Conservation (phyloP, 768 basidiomycete species). For the Auricularia sp. region DNA sequence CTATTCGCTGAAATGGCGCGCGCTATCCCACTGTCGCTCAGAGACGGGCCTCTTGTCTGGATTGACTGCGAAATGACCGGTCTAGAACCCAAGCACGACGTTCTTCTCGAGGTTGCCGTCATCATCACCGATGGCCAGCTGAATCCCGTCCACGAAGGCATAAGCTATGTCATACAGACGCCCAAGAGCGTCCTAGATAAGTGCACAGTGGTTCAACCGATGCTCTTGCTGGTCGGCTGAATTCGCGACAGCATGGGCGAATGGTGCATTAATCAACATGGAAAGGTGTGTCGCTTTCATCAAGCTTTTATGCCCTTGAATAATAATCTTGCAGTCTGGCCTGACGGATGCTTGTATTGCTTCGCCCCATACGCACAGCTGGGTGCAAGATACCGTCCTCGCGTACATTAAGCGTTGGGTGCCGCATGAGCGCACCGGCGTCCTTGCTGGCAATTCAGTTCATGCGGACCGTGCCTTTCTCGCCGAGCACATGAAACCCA, state of each 20-base stretch:
- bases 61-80: slow-evolving; percentile 88
- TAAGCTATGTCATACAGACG: slow-evolving; percentile 64
- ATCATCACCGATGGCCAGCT: slow-evolving; percentile 82
- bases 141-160: slow-evolving; percentile 67
- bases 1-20: not conserved
- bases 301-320: not conserved
- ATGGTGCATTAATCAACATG: slow-evolving; percentile 83
- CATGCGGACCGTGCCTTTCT: slow-evolving; percentile 72
- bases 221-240: not conserved
- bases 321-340: slow-evolving; percentile 46
- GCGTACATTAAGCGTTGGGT: slow-evolving; percentile 81
- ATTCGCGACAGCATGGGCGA: slow-evolving; percentile 55
- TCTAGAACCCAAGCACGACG: slow-evolving; percentile 53
- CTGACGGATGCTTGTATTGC: slow-evolving; percentile 68
- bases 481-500: slow-evolving; percentile 65
- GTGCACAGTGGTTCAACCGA: slow-evolving; percentile 29
- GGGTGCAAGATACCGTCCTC: slow-evolving; percentile 52
- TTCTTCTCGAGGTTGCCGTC: slow-evolving; percentile 75
- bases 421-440: slow-evolving; percentile 47
- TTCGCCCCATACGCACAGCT: slow-evolving; percentile 52
- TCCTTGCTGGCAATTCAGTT: slow-evolving; percentile 83
- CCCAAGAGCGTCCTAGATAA: slow-evolving; percentile 58
- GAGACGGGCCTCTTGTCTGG: slow-evolving; percentile 68
- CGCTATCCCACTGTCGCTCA: slow-evolving; percentile 29
- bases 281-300: slow-evolving; percentile 35